Evolutionary conservation across 2,329 filamentous ascomycete species (phyloP).

Genomic region (Phyllosticta capitalensis): DNA sequence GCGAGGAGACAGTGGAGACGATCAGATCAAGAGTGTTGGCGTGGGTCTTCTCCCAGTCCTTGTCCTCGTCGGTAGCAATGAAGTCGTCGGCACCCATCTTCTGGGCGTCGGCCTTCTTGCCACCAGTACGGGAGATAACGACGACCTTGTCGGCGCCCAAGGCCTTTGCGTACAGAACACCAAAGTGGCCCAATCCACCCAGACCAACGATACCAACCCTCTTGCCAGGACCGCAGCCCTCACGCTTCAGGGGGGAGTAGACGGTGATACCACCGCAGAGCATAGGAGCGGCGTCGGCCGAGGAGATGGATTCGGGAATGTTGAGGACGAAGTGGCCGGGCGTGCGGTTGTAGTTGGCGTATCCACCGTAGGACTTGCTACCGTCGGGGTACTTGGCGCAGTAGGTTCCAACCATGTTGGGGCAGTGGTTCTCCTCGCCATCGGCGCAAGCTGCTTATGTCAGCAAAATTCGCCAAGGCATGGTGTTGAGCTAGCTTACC

Average conservation of each 20-base stretch:
- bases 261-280: slow-evolving; percentile 70
- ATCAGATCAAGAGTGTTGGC: slow-evolving; percentile 44
- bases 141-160: slow-evolving; percentile 58
- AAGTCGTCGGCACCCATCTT: slow-evolving; percentile 52
- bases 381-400: slow-evolving; percentile 49
- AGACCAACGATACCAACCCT: slow-evolving; percentile 62
- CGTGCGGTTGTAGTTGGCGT: slow-evolving; percentile 46
- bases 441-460: slow-evolving; percentile 15
- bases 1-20: slow-evolving; percentile 47
- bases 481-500: slow-evolving; percentile 14
- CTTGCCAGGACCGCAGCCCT: slow-evolving; percentile 61
- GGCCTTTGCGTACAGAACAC: slow-evolving; percentile 59
- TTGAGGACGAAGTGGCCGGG: slow-evolving; percentile 49
- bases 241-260: slow-evolving; percentile 59
- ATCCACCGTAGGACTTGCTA: slow-evolving; percentile 56
- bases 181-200: slow-evolving; percentile 66
- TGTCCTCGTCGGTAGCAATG: slow-evolving; percentile 49
- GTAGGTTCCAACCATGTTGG: slow-evolving; percentile 48
- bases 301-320: slow-evolving; percentile 43
- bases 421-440: slow-evolving; percentile 36
- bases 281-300: slow-evolving; percentile 54
- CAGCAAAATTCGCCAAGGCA: not conserved
- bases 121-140: slow-evolving; percentile 50
- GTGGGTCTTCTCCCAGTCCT: slow-evolving; percentile 46
- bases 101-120: slow-evolving; percentile 51